These are phyloP conservation scores for Selenicereus undatus DNA, from an alignment of 148 eudicot genomes.

Conservation along the genomic window DNA sequence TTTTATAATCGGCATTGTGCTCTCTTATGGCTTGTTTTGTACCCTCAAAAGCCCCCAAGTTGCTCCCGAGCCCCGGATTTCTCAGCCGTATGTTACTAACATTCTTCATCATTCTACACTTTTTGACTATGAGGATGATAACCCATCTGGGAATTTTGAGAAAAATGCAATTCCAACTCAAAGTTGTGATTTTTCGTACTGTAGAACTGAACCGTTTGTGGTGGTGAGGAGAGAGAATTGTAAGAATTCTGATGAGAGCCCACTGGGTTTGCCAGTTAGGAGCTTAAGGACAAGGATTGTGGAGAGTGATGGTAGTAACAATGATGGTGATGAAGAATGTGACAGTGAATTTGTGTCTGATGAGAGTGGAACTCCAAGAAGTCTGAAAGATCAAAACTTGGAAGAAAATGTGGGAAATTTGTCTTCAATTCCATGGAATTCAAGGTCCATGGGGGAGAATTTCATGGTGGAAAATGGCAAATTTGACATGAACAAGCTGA, in stretches of 20 bases:
- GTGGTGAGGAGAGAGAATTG: slow-evolving; percentile 31
- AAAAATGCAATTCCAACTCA: slow-evolving; percentile 23
- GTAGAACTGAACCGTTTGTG: slow-evolving; percentile 37
- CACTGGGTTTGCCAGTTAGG: slow-evolving; percentile 71
- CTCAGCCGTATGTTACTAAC: slow-evolving; percentile 28
- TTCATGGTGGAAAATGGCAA: slow-evolving; percentile 24
- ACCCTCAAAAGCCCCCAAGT: slow-evolving; percentile 25
- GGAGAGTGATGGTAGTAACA: slow-evolving; percentile 38
- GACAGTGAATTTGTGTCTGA: slow-evolving; percentile 29
- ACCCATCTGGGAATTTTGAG: slow-evolving; percentile 39
- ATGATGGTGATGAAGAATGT: slow-evolving; percentile 23
- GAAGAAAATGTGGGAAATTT: slow-evolving; percentile 33
- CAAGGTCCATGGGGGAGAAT: slow-evolving; percentile 35
- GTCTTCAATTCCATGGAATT: slow-evolving; percentile 38
- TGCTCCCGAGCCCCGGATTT: slow-evolving; percentile 9
- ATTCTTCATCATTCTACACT: slow-evolving; percentile 43
- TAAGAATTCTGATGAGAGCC: slow-evolving; percentile 29
- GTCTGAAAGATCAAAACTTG: slow-evolving; percentile 42
- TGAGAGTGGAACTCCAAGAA: slow-evolving; percentile 9
- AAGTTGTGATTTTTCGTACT: slow-evolving; percentile 27
- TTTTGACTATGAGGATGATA: slow-evolving; percentile 51
- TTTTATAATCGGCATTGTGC: slow-evolving; percentile 56
- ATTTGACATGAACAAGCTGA: slow-evolving; percentile 28
- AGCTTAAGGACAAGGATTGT: slow-evolving; percentile 53
- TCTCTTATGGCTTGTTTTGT: slow-evolving; percentile 70